These are phyloP conservation scores for Galium porrigens DNA, from an alignment of 305 asterid species.

Conservation along the genomic window DNA sequence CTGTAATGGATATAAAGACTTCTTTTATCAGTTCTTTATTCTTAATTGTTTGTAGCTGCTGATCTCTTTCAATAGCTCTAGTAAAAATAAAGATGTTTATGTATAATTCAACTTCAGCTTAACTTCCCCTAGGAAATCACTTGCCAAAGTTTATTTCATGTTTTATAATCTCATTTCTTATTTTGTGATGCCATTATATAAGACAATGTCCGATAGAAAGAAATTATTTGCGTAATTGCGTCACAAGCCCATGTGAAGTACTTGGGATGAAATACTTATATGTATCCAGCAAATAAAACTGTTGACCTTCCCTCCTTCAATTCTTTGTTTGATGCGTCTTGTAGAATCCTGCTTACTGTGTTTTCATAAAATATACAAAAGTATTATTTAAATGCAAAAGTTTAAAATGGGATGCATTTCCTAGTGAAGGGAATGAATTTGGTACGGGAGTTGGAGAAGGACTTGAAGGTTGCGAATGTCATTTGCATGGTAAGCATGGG, in stretches of 20 bases:
- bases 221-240: background rate
- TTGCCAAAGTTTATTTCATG: background rate
- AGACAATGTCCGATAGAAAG: background rate
- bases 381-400: background rate
- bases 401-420: conserved; percentile 14
- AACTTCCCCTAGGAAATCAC: background rate
- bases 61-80: background rate
- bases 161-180: background rate
- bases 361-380: background rate
- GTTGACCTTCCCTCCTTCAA: background rate
- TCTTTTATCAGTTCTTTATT: background rate
- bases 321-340: conserved; percentile 7
- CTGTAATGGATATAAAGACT: background rate
- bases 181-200: background rate
- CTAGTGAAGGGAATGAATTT: conserved; percentile 96
- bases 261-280: background rate
- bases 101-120: background rate
- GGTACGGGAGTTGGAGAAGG: conserved; percentile 90
- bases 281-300: background rate
- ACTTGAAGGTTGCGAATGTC: conserved; percentile 94
- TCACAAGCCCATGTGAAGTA: background rate
- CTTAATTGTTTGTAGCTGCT: background rate
- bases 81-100: background rate
- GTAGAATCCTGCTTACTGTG: conserved; percentile 8
- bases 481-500: conserved; percentile 98